A percentile compares a stretch with the other conserved stretches of the same genome.
Evolutionary conservation across 768 basidiomycete genomes (phyloP).

Genomic region (Kockovaella imperatae): DNA sequence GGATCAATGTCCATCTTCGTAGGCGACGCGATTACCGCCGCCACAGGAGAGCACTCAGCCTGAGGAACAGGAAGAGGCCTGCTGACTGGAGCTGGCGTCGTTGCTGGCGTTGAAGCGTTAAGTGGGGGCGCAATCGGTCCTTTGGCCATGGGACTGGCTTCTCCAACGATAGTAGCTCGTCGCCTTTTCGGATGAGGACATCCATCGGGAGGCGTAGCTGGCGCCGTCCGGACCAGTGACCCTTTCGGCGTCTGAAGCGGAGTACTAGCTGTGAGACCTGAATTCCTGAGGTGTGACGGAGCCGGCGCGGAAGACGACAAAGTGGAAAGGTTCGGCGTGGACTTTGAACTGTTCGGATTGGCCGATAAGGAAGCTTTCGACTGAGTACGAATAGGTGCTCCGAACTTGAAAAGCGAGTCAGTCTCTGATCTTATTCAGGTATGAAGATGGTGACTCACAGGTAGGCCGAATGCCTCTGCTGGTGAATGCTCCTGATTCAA

Average conservation of each 20-base stretch:
- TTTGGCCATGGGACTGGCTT: constrained; percentile 15
- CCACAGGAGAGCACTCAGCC: too few species aligned
- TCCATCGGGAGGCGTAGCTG: constrained; percentile 23
- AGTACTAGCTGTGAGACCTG: not conserved
- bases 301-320: constrained; percentile 8
- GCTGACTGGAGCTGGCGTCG: not conserved
- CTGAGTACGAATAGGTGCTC: not conserved
- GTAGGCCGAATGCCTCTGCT: constrained; percentile 15
- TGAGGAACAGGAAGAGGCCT: too few species aligned
- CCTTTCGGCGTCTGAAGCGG: constrained; percentile 10
- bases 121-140: not conserved
- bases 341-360: constrained; percentile 21
- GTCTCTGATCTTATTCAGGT: not conserved
- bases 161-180: constrained; percentile 27
- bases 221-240: constrained; percentile 26
- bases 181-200: constrained; percentile 33
- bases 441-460: not conserved
- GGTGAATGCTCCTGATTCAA: constrained; percentile 15
- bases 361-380: constrained; percentile 6
- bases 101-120: not conserved
- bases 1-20: too few species aligned
- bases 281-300: not conserved
- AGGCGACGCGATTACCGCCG: too few species aligned
- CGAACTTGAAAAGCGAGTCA: not conserved
- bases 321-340: constrained; percentile 18